Evolutionary conservation across 106 monocot species (phyloP), one percentile per base, ranked within the genome.

Genomic region (Dendrobium officinale): DNA sequence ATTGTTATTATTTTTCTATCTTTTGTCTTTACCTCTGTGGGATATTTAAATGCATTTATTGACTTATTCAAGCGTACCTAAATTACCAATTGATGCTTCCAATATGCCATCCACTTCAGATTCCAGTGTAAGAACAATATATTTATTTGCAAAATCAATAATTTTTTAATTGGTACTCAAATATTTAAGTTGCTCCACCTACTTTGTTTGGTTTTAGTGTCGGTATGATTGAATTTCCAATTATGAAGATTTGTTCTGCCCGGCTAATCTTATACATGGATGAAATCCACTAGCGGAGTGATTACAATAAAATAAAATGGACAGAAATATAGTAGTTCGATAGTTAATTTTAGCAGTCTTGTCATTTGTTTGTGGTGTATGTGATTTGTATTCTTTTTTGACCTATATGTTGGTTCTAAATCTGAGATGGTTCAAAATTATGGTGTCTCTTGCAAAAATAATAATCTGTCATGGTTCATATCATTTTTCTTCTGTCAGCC

Each of bases 401-500:
- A 18, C 3, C 15, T 66, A 33, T 77, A 42, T 1, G 64, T 29
- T 27, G 20, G 27, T 44, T 41, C 27, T 27, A 27, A 27, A 27
- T 27, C 27, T 27, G 27, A 27, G 27, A 27, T 27, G 27, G 27
- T 27, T 27, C 27, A 27, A 27, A 27, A 27, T 27, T 27, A 27
- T 27, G 27, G 27, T 27, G 27, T 27, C 27, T 27, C 27, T 27
- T 27, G 27, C 27, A 27, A 27, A 27, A 27, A 33, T 41, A 44
- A 7, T 27, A 27, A 27, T 44, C 37, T 29, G 42, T 4, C 6
- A 29, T n/a, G 22, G 5, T 22, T 72, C 49, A 22, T 74, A 4
- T 59, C n/a, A 59, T 59, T 59, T 59, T 76, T 44, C 31, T 80
- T 40, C 42, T 58, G 18, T 11, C 78, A 87, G 84, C 51, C n/a